Evolutionary conservation across 2,329 filamentous ascomycete species (phyloP), one percentile per base, ranked within the genome.

Genomic region (Cryphonectria carpinicola): DNA sequence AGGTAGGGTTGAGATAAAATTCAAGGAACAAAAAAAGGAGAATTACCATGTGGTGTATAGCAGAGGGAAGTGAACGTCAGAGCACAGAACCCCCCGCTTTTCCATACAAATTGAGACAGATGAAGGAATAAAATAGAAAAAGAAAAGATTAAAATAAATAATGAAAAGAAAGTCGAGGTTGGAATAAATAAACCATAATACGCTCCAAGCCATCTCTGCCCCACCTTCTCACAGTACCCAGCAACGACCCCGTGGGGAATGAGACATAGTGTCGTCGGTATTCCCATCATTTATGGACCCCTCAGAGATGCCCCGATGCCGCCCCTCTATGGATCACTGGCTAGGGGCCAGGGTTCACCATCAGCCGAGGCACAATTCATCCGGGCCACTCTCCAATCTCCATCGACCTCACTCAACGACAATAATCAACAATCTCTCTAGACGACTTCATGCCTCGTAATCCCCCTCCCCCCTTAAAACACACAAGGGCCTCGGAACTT

Each of bases 281-380:
- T 43, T 43, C 41, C 13, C 41, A 17, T 6, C 14, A 41, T 8
- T 14, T 41, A 43, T 17, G 41, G 41, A 43, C 1, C 41, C 41
- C 41, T 43, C 41, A 4, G 14, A 43, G 41, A 43, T 17, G 41
- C 41, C 41, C 41, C 41, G 41, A 43, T 17, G 41, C 41, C 41
- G 41, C 41, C 41, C 41, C 41, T 43, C 41, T 43, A 43, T 43
- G 41, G 41, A 43, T 14, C 13, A 13, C 41, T 46, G 43, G 22
- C 19, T 11, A 49, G 22, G 46, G 46, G 11, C 46, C 46, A 49
- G 46, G 46, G 46, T 49, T 49, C 10, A n/a, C 52, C 14, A 35
- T 32, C 25, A 52, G 63, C 63, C 63, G 63, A 65, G 63, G 63
- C 63, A 65, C 63, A 65, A 22, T 28, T 35, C 43, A 46, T 65